A percentile compares a stretch with the other conserved stretches of the same genome.
phyloP scores from a whole-genome alignment of 2,329 filamentous ascomycete species.

The Aureobasidium sp. region DNA sequence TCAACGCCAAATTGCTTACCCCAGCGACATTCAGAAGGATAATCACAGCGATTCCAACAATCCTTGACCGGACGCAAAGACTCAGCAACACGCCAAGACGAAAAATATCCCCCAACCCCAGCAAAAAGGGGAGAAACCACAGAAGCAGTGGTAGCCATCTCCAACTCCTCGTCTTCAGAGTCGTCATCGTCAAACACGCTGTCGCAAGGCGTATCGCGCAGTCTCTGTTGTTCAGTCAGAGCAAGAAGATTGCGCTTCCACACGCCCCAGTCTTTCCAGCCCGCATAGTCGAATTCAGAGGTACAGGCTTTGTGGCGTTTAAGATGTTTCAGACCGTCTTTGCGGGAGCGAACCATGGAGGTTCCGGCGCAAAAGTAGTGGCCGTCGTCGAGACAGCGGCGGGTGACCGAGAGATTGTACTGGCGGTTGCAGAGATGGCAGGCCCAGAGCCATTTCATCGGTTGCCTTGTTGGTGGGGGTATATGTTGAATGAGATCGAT shows the following conservation, averaged over 20 bases:
- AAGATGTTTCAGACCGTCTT: constrained; percentile 23
- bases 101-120: background rate
- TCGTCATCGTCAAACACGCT: constrained; percentile 16
- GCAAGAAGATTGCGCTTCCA: constrained; percentile 34
- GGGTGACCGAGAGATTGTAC: constrained; percentile 44
- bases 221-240: constrained; percentile 20
- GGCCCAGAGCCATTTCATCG: constrained; percentile 46
- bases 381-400: constrained; percentile 48
- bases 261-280: constrained; percentile 42
- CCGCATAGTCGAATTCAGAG: constrained; percentile 47
- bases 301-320: constrained; percentile 38
- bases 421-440: constrained; percentile 45
- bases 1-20: constrained; percentile 28
- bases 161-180: constrained; percentile 14
- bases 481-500: constrained; percentile 15
- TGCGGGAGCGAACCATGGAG: constrained; percentile 30
- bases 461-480: constrained; percentile 25
- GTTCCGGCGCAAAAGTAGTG: constrained; percentile 48
- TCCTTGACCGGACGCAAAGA: constrained; percentile 23
- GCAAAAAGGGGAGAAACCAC: background rate
- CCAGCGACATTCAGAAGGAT: constrained; percentile 41
- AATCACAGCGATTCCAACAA: constrained; percentile 41
- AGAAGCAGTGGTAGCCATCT: background rate
- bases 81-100: background rate
- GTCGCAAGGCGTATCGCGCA: background rate